These are phyloP conservation scores for Saccharomycopsis sp. DNA, from an alignment of 805 yeast species.

Conservation along the genomic window DNA sequence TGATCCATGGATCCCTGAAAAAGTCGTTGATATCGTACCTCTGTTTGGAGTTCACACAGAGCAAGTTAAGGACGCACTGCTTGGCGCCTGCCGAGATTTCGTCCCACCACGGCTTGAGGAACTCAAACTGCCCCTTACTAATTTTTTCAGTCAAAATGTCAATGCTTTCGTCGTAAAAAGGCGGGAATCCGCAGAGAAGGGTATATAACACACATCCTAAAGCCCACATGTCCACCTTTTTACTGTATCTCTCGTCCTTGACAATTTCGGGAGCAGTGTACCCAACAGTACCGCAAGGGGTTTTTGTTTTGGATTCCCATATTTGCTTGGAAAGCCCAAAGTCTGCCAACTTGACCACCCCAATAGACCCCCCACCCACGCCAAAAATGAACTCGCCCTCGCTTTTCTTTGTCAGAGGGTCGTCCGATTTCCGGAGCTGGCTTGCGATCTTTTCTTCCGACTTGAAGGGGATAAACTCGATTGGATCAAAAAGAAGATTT, in stretches of 20 bases:
- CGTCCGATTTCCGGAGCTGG: background rate
- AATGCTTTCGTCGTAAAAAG: constrained; percentile 61
- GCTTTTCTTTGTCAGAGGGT: constrained; percentile 34
- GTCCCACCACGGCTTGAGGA: constrained; percentile 85
- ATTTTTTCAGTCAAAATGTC: constrained; percentile 29
- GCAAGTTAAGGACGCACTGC: constrained; percentile 55
- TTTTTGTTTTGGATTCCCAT: constrained; percentile 45
- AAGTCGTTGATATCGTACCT: constrained; percentile 70
- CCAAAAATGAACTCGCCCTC: constrained; percentile 51
- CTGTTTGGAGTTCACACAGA: constrained; percentile 63
- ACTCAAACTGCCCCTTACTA: constrained; percentile 57
- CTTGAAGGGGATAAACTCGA: constrained; percentile 31
- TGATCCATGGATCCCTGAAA: constrained; percentile 72
- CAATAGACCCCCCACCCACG: constrained; percentile 59
- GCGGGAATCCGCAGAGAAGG: constrained; percentile 66
- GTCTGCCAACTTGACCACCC: constrained; percentile 59
- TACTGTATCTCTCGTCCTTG: constrained; percentile 51
- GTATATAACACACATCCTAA: constrained; percentile 67
- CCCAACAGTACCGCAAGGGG: constrained; percentile 75
- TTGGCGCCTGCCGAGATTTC: constrained; percentile 67
- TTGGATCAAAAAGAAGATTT: constrained; percentile 58
- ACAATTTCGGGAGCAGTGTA: constrained; percentile 72
- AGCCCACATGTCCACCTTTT: constrained; percentile 69
- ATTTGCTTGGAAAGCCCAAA: constrained; percentile 62
- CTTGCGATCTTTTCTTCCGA: constrained; percentile 10